Evolutionary conservation across 2,329 filamentous ascomycete genomes (phyloP).

Genomic region (Trichoderma atrobrunneum): DNA sequence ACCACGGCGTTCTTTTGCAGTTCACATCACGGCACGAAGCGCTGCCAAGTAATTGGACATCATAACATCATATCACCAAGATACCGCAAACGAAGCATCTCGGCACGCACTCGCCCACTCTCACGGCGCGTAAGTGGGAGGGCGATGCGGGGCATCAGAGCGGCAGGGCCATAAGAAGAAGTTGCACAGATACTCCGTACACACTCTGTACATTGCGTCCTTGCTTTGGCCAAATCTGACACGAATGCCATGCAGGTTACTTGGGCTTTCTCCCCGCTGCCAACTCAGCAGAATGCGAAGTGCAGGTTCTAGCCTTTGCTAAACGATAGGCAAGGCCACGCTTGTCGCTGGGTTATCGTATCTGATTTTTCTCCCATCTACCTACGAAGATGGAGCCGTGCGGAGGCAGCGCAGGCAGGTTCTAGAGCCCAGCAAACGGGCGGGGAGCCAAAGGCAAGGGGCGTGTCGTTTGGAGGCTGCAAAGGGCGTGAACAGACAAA

Average conservation of each 20-base stretch:
- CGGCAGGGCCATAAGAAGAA: not conserved
- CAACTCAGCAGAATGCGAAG: not conserved
- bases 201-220: not conserved
- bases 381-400: not conserved
- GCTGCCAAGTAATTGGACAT: not conserved
- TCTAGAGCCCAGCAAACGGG: not conserved
- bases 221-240: not conserved
- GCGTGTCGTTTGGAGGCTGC: not conserved
- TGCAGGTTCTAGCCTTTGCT: not conserved
- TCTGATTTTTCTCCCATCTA: not conserved
- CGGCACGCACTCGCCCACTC: not conserved
- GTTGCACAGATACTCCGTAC: not conserved
- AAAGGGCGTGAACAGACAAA: not conserved
- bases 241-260: not conserved
- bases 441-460: not conserved
- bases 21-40: not conserved
- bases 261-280: not conserved
- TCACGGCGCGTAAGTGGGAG: constrained; percentile 1
- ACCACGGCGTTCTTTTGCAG: not conserved
- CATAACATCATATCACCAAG: not conserved
- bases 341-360: not conserved
- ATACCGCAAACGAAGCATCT: not conserved
- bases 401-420: not conserved
- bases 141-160: not conserved
- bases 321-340: not conserved